Conservation (phyloP, 345 rosid genomes). For the rapeseed (Brassica napus) region DNA sequence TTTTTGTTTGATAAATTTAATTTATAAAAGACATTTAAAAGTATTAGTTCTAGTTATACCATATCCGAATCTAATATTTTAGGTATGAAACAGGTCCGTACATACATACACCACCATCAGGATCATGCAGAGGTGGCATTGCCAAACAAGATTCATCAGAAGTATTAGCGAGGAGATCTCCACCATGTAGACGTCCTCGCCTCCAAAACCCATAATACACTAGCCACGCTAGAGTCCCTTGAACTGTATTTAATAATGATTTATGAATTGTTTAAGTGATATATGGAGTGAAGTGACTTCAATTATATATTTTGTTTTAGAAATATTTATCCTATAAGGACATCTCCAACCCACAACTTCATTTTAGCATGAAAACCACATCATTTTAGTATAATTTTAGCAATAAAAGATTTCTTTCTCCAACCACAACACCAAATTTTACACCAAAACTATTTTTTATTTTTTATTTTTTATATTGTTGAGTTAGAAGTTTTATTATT, state of each 20-base stretch:
- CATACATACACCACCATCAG: background rate
- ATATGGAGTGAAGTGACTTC: background rate
- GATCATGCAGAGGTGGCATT: background rate
- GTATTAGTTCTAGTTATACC: background rate
- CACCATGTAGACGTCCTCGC: background rate
- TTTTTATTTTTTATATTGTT: no score
- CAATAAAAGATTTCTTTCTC: no score
- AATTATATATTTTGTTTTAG: background rate
- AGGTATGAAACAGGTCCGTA: background rate
- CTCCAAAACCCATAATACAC: background rate
- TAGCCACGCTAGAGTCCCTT: background rate
- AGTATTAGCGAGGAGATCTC: background rate
- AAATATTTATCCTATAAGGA: no score
- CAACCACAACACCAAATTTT: no score
- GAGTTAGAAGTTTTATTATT: no score
- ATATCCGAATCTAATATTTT: background rate
- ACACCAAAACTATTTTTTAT: no score
- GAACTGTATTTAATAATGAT: background rate
- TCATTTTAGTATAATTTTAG: no score
- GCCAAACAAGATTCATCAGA: background rate
- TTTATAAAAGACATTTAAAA: background rate
- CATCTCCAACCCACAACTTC: no score
- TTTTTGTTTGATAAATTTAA: background rate
- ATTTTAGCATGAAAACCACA: no score
- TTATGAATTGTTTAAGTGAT: background rate